These are phyloP conservation scores for Cardamine occulta DNA, from an alignment of 345 rosid genomes.

Conservation along the genomic window DNA sequence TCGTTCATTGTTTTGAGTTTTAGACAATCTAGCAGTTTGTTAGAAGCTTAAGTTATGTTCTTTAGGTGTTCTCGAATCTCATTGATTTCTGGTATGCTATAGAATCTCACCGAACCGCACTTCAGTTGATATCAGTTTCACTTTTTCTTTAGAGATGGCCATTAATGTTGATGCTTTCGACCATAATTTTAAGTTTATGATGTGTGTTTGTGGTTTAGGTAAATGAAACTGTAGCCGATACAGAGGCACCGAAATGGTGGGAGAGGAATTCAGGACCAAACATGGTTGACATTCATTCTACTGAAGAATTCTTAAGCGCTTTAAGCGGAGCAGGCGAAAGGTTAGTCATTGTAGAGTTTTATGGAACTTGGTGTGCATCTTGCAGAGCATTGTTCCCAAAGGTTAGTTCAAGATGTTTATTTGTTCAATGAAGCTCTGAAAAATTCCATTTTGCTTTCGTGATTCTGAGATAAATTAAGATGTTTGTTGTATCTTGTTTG, in stretches of 20 bases:
- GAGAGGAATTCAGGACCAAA: conserved; percentile 81
- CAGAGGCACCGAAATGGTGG: conserved; percentile 94
- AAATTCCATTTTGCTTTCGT: background rate
- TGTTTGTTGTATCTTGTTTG: background rate
- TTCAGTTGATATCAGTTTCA: background rate
- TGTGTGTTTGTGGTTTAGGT: conserved; percentile 39
- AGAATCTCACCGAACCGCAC: background rate
- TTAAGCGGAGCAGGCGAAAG: conserved; percentile 77
- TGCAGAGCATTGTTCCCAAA: conserved; percentile 87
- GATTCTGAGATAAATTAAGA: background rate
- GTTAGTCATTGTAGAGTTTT: conserved; percentile 91
- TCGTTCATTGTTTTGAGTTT: background rate
- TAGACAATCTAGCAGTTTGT: background rate
- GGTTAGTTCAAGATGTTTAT: conserved; percentile 46
- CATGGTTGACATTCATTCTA: conserved; percentile 89
- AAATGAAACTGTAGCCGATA: conserved; percentile 52
- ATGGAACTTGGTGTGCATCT: conserved; percentile 98
- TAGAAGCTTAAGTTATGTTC: conserved; percentile 10
- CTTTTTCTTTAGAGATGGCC: background rate
- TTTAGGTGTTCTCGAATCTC: background rate
- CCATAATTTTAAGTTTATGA: background rate
- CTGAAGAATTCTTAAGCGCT: conserved; percentile 76
- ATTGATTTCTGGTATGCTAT: background rate
- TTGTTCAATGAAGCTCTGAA: background rate
- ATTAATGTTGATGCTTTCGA: background rate